Percentiles rank a stretch among this genome's conserved stretches.
These are phyloP conservation scores for Camellia oleifera DNA, from an alignment of 179 eudicot species.

Conservation along the genomic window DNA sequence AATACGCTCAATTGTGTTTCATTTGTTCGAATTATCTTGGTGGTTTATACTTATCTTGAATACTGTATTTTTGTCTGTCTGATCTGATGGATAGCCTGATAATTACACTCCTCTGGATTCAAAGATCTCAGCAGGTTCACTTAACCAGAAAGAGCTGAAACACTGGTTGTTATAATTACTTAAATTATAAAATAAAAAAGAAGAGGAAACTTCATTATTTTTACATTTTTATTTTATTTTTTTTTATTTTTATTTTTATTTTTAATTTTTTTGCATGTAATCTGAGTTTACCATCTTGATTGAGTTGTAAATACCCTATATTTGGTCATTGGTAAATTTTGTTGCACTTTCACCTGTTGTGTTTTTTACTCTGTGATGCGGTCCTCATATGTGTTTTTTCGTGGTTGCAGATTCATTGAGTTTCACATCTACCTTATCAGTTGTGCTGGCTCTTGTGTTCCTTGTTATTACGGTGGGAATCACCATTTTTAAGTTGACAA, in stretches of 20 bases:
- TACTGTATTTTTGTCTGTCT: not conserved
- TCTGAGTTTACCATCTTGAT: conserved; percentile 27
- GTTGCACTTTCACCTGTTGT: not conserved
- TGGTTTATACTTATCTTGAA: not conserved
- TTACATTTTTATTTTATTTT: too few species aligned
- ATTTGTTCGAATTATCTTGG: not conserved
- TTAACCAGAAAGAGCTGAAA: too few species aligned
- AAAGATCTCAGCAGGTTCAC: not conserved
- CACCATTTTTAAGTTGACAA: conserved; percentile 47
- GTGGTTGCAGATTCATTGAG: conserved; percentile 59
- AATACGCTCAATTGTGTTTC: not conserved
- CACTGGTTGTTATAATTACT: not conserved
- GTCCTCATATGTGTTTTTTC: conserved; percentile 3
- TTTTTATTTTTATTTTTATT: too few species aligned
- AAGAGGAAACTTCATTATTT: too few species aligned
- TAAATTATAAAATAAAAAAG: not conserved
- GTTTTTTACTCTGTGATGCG: conserved; percentile 14
- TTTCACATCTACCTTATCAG: conserved; percentile 65
- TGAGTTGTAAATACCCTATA: not conserved
- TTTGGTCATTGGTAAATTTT: not conserved
- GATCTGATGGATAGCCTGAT: not conserved
- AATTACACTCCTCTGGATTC: not conserved
- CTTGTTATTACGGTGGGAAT: conserved; percentile 60
- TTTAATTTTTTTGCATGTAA: not conserved
- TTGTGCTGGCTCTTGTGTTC: conserved; percentile 64